Percentiles rank a stretch among this genome's conserved stretches.
Evolutionary conservation across 1,139 yeast genomes (phyloP).

Genomic region (Diutina sp.): DNA sequence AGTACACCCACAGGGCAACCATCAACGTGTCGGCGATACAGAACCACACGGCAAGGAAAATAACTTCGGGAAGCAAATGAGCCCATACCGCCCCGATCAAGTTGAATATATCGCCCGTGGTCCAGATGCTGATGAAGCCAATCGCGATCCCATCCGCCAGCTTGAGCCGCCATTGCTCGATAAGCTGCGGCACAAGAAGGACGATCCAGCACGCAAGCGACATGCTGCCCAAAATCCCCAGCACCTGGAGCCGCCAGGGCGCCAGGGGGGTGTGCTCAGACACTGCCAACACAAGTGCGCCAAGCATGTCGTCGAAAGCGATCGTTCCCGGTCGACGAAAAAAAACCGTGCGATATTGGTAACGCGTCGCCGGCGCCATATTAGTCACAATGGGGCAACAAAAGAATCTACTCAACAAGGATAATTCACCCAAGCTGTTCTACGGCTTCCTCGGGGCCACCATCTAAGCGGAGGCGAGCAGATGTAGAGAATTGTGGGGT

Average conservation of each 20-base stretch:
- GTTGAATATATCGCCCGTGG: conserved; percentile 60
- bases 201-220: conserved; percentile 66
- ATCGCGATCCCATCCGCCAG: conserved; percentile 73
- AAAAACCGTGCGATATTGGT: neutral
- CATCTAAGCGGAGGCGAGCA: neutral
- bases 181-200: conserved; percentile 63
- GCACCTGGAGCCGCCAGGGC: neutral
- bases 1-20: conserved; percentile 49
- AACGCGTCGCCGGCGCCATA: neutral
- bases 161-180: conserved; percentile 71
- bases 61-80: conserved; percentile 53
- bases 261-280: neutral
- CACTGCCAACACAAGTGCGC: neutral
- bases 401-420: too few species aligned
- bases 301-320: neutral
- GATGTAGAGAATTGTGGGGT: neutral
- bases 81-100: conserved; percentile 66
- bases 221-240: neutral
- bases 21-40: conserved; percentile 57
- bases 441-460: neutral
- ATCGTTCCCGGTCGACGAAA: neutral
- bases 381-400: neutral
- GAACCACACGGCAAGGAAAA: conserved; percentile 63
- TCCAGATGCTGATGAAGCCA: conserved; percentile 60
- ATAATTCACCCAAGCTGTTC: too few species aligned